Evolutionary conservation across 2,329 filamentous ascomycete species (phyloP).

Genomic region (Trematosphaeria pertusa): DNA sequence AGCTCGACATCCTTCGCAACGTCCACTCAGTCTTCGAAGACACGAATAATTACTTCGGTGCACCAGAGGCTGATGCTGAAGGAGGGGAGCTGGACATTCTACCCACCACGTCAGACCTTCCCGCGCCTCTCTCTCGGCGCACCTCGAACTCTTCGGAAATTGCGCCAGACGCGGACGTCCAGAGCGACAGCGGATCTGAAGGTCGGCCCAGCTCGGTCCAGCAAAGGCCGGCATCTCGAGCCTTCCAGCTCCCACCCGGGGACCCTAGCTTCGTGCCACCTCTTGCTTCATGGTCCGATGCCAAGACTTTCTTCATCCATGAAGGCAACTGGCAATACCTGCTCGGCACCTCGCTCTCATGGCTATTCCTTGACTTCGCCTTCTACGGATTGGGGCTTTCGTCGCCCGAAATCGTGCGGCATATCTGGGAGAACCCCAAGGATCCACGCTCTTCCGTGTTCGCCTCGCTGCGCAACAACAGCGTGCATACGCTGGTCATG

Average conservation of each 20-base stretch:
- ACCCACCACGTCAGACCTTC: conserved; percentile 10
- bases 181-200: conserved; percentile 35
- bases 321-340: conserved; percentile 49
- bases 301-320: conserved; percentile 41
- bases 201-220: conserved; percentile 16
- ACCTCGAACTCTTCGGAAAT: conserved; percentile 35
- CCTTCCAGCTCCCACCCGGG: conserved; percentile 25
- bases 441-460: conserved; percentile 27
- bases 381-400: conserved; percentile 47
- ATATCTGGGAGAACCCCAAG: conserved; percentile 37
- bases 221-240: conserved; percentile 6
- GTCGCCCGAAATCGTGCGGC: conserved; percentile 43
- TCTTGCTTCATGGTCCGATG: conserved; percentile 39
- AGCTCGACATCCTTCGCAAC: conserved; percentile 49
- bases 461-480: conserved; percentile 33
- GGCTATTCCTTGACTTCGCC: conserved; percentile 47
- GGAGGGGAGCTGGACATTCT: conserved; percentile 39
- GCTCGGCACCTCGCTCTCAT: conserved; percentile 44
- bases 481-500: conserved; percentile 42
- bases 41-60: conserved; percentile 40
- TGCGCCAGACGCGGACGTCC: conserved; percentile 32
- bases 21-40: conserved; percentile 40
- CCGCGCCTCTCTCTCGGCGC: conserved; percentile 11
- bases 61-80: conserved; percentile 31
- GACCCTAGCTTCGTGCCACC: conserved; percentile 57